phyloP scores from a whole-genome alignment of 23 red algal genomes.

The Chondrus crispus region DNA sequence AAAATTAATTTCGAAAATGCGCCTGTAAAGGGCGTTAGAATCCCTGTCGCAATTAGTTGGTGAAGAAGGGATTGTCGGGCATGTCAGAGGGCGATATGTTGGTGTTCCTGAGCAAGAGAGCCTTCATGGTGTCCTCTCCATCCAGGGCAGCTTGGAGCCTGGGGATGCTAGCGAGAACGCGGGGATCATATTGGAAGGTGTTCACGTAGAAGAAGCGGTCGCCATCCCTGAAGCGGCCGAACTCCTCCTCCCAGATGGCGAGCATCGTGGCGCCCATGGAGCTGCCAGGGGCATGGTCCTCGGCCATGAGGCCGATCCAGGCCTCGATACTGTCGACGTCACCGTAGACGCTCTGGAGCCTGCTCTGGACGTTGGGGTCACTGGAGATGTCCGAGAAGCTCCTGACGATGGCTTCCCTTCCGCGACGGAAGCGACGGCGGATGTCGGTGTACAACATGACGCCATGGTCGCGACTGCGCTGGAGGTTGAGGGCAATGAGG shows the following conservation, averaged over 20 bases:
- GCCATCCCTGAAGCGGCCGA: conserved; percentile 20
- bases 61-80: too few species aligned
- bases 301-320: conserved; percentile 50
- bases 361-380: background rate
- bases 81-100: background rate
- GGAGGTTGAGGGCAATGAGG: conserved; percentile 60
- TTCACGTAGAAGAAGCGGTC: conserved; percentile 62
- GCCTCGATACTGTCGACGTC: conserved; percentile 21
- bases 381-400: background rate
- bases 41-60: too few species aligned
- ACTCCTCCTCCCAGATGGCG: conserved; percentile 12
- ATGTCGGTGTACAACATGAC: conserved; percentile 1
- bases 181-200: background rate
- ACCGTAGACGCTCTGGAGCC: conserved; percentile 14
- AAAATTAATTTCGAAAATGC: too few species aligned
- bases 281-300: conserved; percentile 11
- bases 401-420: background rate
- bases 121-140: background rate
- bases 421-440: background rate
- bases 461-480: conserved; percentile 61
- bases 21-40: too few species aligned
- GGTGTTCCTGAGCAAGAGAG: background rate
- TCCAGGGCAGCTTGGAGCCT: background rate
- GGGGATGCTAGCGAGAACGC: background rate
- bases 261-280: conserved; percentile 19